Evolutionary conservation across 1,284 basidiomycete species (phyloP).

Genomic region (Takashimella tepidaria): DNA sequence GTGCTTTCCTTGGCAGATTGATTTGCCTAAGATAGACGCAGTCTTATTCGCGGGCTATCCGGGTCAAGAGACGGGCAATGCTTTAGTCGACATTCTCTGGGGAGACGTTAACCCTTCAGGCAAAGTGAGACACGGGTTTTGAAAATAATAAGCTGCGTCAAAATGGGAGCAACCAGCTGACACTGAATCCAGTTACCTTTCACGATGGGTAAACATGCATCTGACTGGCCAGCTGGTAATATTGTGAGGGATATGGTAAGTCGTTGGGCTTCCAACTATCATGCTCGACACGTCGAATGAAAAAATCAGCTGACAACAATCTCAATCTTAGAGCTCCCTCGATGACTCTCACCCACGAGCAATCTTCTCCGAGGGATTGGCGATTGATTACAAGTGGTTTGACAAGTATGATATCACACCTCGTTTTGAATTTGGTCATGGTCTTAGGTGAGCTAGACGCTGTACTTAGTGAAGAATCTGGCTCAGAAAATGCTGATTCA

Average conservation of each 20-base stretch:
- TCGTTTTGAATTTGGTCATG: slow-evolving; percentile 51
- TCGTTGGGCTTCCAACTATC: no score
- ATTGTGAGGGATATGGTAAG: slow-evolving; percentile 37
- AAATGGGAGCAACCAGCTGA: no score
- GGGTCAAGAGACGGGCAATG: slow-evolving; percentile 56
- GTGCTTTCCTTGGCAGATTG: slow-evolving; percentile 47
- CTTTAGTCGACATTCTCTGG: slow-evolving; percentile 71
- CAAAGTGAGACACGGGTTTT: slow-evolving; percentile 17
- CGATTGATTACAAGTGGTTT: slow-evolving; percentile 51
- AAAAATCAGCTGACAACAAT: no score
- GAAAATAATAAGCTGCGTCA: slow-evolving; percentile 7
- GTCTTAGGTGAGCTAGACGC: slow-evolving; percentile 32
- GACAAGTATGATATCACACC: slow-evolving; percentile 47
- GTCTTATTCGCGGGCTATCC: slow-evolving; percentile 76
- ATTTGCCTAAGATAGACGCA: slow-evolving; percentile 55
- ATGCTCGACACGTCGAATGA: no score
- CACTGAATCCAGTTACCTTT: slow-evolving; percentile 47
- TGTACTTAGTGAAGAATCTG: no score
- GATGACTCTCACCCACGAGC: slow-evolving; percentile 18
- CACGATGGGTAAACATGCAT: slow-evolving; percentile 47
- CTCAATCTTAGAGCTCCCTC: background rate
- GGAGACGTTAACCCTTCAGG: slow-evolving; percentile 74
- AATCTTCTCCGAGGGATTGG: slow-evolving; percentile 45
- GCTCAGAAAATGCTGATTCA: no score
- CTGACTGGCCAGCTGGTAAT: slow-evolving; percentile 47